These are phyloP conservation scores for Collybia nuda DNA, from an alignment of 768 basidiomycete species.

Conservation along the genomic window DNA sequence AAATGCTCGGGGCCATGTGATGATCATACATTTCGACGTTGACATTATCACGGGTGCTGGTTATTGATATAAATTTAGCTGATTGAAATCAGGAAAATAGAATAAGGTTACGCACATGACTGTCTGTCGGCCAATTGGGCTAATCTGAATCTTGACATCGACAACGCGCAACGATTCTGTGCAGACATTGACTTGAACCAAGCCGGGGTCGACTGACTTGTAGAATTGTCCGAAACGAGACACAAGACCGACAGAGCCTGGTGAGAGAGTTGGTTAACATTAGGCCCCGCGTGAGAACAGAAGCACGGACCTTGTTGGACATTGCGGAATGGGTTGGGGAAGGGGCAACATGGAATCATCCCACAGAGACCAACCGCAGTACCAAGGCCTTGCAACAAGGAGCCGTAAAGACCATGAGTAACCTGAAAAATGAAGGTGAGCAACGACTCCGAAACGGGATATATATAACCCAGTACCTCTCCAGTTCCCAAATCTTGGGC, in stretches of 20 bases:
- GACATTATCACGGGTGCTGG: conserved; percentile 89
- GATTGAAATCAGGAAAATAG: conserved; percentile 3
- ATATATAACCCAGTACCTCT: conserved; percentile 35
- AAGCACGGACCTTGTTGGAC: conserved; percentile 71
- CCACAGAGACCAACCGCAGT: conserved; percentile 64
- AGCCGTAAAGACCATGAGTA: conserved; percentile 85
- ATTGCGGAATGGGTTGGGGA: conserved; percentile 81
- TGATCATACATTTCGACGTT: conserved; percentile 84
- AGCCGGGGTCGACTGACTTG: conserved; percentile 91
- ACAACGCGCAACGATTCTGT: conserved; percentile 84
- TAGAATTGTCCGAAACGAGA: conserved; percentile 96
- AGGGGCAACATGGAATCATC: conserved; percentile 82
- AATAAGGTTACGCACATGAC: conserved; percentile 67
- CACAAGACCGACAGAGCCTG: conserved; percentile 88
- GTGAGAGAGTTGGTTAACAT: conserved; percentile 19
- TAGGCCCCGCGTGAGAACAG: background rate
- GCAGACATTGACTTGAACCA: conserved; percentile 92
- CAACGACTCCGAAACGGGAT: background rate
- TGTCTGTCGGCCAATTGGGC: conserved; percentile 78
- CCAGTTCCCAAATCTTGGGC: conserved; percentile 82
- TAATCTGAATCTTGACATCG: conserved; percentile 96
- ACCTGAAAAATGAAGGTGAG: conserved; percentile 39
- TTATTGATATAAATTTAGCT: background rate
- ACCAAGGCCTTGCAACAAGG: conserved; percentile 73
- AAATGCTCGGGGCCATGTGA: conserved; percentile 6